Evolutionary conservation across 805 yeast species (phyloP), one percentile per base, ranked within the genome.

Genomic region (Yarrowia sp.): DNA sequence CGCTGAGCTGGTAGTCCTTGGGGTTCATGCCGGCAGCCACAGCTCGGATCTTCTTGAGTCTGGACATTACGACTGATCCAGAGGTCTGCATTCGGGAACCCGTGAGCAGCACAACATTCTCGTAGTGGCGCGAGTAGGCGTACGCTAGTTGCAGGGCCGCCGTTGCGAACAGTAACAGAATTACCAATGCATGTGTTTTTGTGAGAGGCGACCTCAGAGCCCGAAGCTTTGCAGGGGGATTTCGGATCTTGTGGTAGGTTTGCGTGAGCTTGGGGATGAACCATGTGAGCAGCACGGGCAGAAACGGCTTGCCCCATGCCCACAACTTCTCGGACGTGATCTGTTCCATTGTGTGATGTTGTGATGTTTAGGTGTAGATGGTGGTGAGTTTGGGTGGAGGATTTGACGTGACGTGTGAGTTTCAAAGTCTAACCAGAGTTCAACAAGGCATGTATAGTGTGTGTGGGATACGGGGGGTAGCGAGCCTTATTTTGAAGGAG

Each of bases 31-130:
- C 56, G 2, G 42, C 42, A 12, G 61, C 32, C 16, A 70, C 16
- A 1, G 67, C 67, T 38, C 67, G 56, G 56, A 63, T 49, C 48
- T 49, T 53, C 43, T 46, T 36, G 61, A 70, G 58, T 36, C 73
- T 65, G 3, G 53, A 38, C 48, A 58, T 70, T 19, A 73, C 61
- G n/a, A 71, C 71, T 35, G 69, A 69, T n/a, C 64, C 70, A 0
- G 72, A 42, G 8, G 75, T 73, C 45, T 71, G 70, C 19, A 72
- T 46, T 19, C 72, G 61, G 7, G 72, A 67, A 12, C 70, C 70
- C 4, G 73, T 71, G 22, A 53, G 48, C 10, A 55, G 48, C 10
- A 73, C 48, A 10, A 73, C 68, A 40, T 73, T 73, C 22, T 55
- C 67, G 15, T 48, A 63, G 38, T 63, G 56, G 38, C 56, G 55